Evolutionary conservation across 208 protist species (phyloP), one percentile per base, ranked within the genome.

Genomic region (Leishmania amazonensis): DNA sequence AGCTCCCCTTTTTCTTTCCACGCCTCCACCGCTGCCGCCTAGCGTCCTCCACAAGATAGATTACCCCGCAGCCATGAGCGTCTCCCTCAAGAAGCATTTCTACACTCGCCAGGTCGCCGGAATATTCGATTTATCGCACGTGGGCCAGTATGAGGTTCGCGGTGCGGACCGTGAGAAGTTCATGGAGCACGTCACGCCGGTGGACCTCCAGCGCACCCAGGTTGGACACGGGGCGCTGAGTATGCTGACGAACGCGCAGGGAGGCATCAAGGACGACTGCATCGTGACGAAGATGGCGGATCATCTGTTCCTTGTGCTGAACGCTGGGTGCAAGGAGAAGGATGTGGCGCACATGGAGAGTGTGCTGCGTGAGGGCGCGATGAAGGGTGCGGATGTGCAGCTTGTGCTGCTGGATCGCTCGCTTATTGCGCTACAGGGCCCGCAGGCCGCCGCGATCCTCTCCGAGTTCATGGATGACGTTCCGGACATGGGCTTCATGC

Each of bases 91-190:
- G 72, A 85, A 90, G 73, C 97, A 99, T 87, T 38, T 95, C 24
- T 97, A 98, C 86, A 97, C 92, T 3, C 91, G 98, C 76, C 81
- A 89, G 72, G 90, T 89, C 2, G 89, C 92, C n/a, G 86, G 91
- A 60, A 83, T 99, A 40, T 99, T 99, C 81, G 99, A 99, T 83
- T 96, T 99, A 0, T 99, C 97, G 28, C 99, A 99, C 90, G 98
- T 99, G 98, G 96, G 97, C 47, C 97, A 99, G 83, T 87, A 99
- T 76, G 85, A 91, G 73, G 78, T 99, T n/a, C 87, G 86, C 80
- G 98, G 98, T 64, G 85, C 87, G 5, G 98, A 99, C 84, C 93
- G 96, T 51, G 85, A 92, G 60, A 88, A 88, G 53, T 99, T 99
- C 83, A 85, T 99, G 49, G 98, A 99, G 86, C 91, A 85, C 53